Evolutionary conservation across 805 yeast species (phyloP).

Genomic region (Yamadazyma sp.): DNA sequence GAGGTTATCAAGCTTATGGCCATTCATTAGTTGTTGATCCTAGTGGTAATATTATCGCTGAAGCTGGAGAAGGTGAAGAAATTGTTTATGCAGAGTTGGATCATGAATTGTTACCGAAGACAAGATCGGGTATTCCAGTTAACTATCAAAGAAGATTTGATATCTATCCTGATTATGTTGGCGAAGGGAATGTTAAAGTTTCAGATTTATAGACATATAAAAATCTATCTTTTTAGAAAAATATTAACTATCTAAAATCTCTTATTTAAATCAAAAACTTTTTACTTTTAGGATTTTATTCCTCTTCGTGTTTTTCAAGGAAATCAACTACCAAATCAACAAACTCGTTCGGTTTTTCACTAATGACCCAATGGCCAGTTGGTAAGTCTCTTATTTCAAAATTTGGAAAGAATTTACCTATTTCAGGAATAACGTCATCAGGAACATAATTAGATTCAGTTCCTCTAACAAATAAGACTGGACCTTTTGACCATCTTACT

Average conservation of each 20-base stretch:
- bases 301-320: slow-evolving; percentile 48
- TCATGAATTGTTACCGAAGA: slow-evolving; percentile 36
- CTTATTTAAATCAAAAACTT: not conserved
- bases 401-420: slow-evolving; percentile 75
- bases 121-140: slow-evolving; percentile 40
- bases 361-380: slow-evolving; percentile 91
- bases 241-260: not conserved
- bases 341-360: slow-evolving; percentile 81
- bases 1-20: slow-evolving; percentile 46
- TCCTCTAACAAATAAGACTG: slow-evolving; percentile 79
- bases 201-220: slow-evolving; percentile 22
- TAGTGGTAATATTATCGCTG: slow-evolving; percentile 38
- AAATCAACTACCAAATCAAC: slow-evolving; percentile 59
- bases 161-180: slow-evolving; percentile 37
- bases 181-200: slow-evolving; percentile 26
- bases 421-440: slow-evolving; percentile 72
- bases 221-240: not conserved
- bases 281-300: slow-evolving; percentile 2
- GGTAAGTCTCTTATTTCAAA: slow-evolving; percentile 73
- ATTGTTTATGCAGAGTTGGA: slow-evolving; percentile 41
- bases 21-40: slow-evolving; percentile 46
- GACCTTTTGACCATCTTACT: slow-evolving; percentile 57
- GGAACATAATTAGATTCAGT: slow-evolving; percentile 72
- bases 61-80: slow-evolving; percentile 46
- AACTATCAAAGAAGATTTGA: slow-evolving; percentile 43